A percentile compares a stretch with the other conserved stretches of the same genome.
phyloP scores from a whole-genome alignment of 495 filamentous ascomycete species.

The Cryomyces minteri region DNA sequence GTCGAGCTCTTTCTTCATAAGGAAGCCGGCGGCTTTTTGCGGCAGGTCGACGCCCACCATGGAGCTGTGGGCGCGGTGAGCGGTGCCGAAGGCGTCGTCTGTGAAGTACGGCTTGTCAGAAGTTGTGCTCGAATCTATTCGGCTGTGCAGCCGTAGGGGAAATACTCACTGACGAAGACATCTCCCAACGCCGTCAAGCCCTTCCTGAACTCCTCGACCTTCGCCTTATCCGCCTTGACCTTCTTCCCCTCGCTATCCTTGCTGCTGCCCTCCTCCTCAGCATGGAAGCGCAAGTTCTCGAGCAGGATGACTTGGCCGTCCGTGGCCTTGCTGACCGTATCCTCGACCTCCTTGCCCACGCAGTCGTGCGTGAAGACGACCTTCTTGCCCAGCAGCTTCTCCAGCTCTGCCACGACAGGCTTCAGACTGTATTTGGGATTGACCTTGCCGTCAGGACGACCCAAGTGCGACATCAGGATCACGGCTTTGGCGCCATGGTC shows the following conservation, averaged over 20 bases:
- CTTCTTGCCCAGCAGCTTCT: conserved; percentile 65
- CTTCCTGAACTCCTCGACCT: conserved; percentile 86
- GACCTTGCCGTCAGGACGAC: conserved; percentile 76
- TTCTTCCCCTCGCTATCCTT: conserved; percentile 92
- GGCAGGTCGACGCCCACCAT: conserved; percentile 96
- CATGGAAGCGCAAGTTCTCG: conserved; percentile 95
- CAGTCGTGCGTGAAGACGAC: conserved; percentile 85
- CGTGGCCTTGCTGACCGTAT: conserved; percentile 64
- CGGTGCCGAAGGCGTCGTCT: conserved; percentile 96
- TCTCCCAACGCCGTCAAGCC: conserved; percentile 88
- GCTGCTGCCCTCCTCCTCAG: conserved; percentile 89
- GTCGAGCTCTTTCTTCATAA: conserved; percentile 99
- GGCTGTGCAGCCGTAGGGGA: not conserved
- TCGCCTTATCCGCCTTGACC: conserved; percentile 79
- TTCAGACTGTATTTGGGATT: conserved; percentile 88
- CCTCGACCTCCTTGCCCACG: conserved; percentile 78
- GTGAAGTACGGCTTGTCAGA: not conserved
- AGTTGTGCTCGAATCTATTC: not conserved
- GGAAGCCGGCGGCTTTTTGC: conserved; percentile 90
- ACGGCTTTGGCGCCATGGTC: conserved; percentile 90
- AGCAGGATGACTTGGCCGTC: conserved; percentile 77
- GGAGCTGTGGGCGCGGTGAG: conserved; percentile 93
- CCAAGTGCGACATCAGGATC: conserved; percentile 96
- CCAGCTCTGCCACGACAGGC: conserved; percentile 78
- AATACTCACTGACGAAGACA: conserved; percentile 75